Percentiles rank a stretch among this genome's conserved stretches.
These are phyloP conservation scores for Fusarium bulbicola DNA, from an alignment of 2,329 filamentous ascomycete genomes.

Conservation along the genomic window DNA sequence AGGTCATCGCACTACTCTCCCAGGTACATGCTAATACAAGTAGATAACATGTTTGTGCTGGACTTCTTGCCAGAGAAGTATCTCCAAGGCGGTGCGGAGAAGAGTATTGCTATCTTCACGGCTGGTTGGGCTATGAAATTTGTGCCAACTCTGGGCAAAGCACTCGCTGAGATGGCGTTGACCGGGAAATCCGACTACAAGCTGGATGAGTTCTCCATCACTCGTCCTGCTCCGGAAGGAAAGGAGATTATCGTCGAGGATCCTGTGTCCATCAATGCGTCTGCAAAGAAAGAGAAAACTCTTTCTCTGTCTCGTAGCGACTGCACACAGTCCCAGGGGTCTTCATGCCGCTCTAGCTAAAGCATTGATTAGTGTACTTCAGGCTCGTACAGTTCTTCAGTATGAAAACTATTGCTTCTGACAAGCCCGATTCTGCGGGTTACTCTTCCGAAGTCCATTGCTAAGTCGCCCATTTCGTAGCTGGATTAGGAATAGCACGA, in stretches of 20 bases:
- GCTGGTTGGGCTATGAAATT: constrained; percentile 34
- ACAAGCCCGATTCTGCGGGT: neutral
- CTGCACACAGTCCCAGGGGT: neutral
- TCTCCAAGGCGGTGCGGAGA: constrained; percentile 1
- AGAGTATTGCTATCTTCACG: constrained; percentile 23
- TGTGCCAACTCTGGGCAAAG: constrained; percentile 26
- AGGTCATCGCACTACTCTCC: fast-evolving
- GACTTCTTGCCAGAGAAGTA: constrained; percentile 28
- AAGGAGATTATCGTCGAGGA: constrained; percentile 16
- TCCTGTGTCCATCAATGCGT: neutral
- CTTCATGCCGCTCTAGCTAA: neutral
- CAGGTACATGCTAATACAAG: neutral
- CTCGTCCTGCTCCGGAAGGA: neutral
- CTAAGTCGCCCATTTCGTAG: neutral
- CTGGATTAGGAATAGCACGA: neutral
- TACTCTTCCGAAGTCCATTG: neutral
- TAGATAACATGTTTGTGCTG: constrained; percentile 32
- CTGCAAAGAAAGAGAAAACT: neutral
- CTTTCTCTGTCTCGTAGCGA: neutral
- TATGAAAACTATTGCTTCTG: neutral
- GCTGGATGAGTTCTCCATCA: constrained; percentile 15
- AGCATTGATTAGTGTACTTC: too few relatives aligned
- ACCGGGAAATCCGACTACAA: constrained; percentile 17
- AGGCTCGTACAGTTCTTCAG: too few relatives aligned
- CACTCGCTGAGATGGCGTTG: constrained; percentile 15